Percentiles rank a stretch among this genome's conserved stretches.
phyloP scores from a whole-genome alignment of 1,284 basidiomycete genomes.

The Pterulicium gracile region DNA sequence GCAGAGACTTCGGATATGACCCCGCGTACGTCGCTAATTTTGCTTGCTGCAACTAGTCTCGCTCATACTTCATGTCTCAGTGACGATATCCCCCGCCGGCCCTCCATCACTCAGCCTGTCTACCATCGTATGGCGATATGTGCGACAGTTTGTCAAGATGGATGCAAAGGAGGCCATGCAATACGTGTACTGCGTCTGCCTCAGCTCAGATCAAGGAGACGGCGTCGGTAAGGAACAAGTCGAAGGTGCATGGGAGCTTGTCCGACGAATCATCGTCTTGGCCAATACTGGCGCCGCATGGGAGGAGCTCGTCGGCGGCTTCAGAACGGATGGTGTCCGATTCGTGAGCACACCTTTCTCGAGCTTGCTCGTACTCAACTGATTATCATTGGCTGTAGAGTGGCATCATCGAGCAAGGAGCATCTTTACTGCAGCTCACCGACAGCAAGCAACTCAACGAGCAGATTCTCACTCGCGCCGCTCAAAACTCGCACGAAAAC shows the following conservation, averaged over 20 bases:
- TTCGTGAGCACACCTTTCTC: slow-evolving; percentile 46
- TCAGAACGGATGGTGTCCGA: slow-evolving; percentile 80
- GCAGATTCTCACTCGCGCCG: slow-evolving; percentile 76
- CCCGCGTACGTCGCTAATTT: slow-evolving; percentile 45
- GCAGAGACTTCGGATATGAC: slow-evolving; percentile 76
- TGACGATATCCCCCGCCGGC: slow-evolving; percentile 52
- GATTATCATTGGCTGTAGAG: slow-evolving; percentile 32
- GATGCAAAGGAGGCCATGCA: slow-evolving; percentile 91
- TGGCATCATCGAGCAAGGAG: slow-evolving; percentile 80
- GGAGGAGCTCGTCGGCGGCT: slow-evolving; percentile 87
- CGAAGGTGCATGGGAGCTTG: slow-evolving; percentile 79
- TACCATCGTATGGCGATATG: slow-evolving; percentile 86
- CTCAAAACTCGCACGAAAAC: slow-evolving; percentile 65
- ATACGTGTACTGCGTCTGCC: slow-evolving; percentile 86
- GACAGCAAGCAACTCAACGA: slow-evolving; percentile 69
- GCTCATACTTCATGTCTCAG: slow-evolving; percentile 16
- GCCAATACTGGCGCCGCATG: slow-evolving; percentile 78
- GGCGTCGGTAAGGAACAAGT: slow-evolving; percentile 76
- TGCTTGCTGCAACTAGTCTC: not conserved
- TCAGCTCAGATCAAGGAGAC: slow-evolving; percentile 67
- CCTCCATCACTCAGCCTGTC: slow-evolving; percentile 73
- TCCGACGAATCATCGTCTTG: slow-evolving; percentile 80
- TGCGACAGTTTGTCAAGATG: slow-evolving; percentile 83
- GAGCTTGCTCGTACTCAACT: slow-evolving; percentile 1
- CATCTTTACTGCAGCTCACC: slow-evolving; percentile 67